Conservation (phyloP, 225 moss, liverwort and hornwort species). For the Antitrichia curtipendula region DNA sequence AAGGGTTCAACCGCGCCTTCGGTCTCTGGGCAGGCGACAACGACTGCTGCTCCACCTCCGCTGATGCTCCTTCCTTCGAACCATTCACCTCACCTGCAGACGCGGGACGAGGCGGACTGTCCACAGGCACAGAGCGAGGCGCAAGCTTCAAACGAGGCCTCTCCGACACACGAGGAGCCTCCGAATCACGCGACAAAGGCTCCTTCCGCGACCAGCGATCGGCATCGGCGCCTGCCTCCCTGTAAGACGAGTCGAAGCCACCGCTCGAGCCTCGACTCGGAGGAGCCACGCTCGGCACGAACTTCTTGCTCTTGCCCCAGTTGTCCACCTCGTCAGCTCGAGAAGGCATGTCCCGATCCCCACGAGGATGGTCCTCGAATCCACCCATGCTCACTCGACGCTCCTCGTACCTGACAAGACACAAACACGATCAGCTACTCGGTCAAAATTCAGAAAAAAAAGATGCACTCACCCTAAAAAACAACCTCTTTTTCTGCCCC, state of each 20-base stretch:
- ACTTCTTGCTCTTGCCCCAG: slow-evolving; percentile 85
- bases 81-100: slow-evolving; percentile 34
- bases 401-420: slow-evolving; percentile 35
- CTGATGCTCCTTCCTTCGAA: slow-evolving; percentile 22
- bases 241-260: slow-evolving; percentile 62
- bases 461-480: neutral
- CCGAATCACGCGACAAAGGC: slow-evolving; percentile 15
- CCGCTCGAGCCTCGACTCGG: slow-evolving; percentile 31
- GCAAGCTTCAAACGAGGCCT: slow-evolving; percentile 68
- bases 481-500: too few relatives aligned
- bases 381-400: slow-evolving; percentile 62
- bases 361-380: slow-evolving; percentile 47
- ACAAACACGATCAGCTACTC: neutral
- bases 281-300: slow-evolving; percentile 44
- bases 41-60: slow-evolving; percentile 3
- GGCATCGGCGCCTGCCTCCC: slow-evolving; percentile 59
- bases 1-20: slow-evolving; percentile 60
- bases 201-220: slow-evolving; percentile 71
- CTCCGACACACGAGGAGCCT: slow-evolving; percentile 36
- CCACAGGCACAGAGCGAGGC: slow-evolving; percentile 46
- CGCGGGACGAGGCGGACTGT: slow-evolving; percentile 16
- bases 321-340: slow-evolving; percentile 85
- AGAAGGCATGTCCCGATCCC: slow-evolving; percentile 47
- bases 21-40: slow-evolving; percentile 35
- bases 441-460: too few relatives aligned